Base-by-base conservation (phyloP, 1,139 yeast species). In the Wickerhamomyces sp. region DNA sequence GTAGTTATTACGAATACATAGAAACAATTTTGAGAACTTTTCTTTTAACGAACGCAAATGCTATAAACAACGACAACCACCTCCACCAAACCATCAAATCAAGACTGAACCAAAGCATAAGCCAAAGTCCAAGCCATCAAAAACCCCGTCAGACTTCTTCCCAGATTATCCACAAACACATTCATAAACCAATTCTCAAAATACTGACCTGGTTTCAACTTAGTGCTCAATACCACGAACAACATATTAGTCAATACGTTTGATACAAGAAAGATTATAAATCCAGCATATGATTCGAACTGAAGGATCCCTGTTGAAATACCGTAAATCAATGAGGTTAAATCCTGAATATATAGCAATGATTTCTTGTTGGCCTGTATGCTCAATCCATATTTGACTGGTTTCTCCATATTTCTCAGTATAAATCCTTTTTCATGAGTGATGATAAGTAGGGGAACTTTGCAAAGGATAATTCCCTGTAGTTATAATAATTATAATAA, bases 91-190 rank as follows among this genome's bases (percentile, higher is more conserved):
- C 8, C 7, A 30, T 32, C n/a, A 10, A 30, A 14, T 43, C 46
- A 62, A 41, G 67, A 72, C 41, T 71, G 73, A 10, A 73, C 71
- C 55, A 88, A 66, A 0, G 93, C 94, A 65, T 79, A 83, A 40
- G 84, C 78, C 60, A 88, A 70, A 53, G 95, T 85, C 96, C 96
- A 88, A 72, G 85, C 80, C 83, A 88, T 83, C 29, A 85, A 71
- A 59, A 71, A 88, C 15, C 93, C 88, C 3, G 91, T 79, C 14
- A 84, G 59, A 47, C 81, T 81, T 36, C 81, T 68, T 15, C 78
- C 67, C 7, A 85, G 51, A 14, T 84, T 79, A 40, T 73, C 78
- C 4, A 82, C 44, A 50, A 81, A 74, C 0, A 88, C 65, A 46
- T 79, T 84, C 37, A 69, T 71, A 3, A 76, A n/a, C 0, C 90